Evolutionary conservation across 2,329 filamentous ascomycete genomes (phyloP), one percentile per base, ranked within the genome.

Genomic region (Cadophora gregata): DNA sequence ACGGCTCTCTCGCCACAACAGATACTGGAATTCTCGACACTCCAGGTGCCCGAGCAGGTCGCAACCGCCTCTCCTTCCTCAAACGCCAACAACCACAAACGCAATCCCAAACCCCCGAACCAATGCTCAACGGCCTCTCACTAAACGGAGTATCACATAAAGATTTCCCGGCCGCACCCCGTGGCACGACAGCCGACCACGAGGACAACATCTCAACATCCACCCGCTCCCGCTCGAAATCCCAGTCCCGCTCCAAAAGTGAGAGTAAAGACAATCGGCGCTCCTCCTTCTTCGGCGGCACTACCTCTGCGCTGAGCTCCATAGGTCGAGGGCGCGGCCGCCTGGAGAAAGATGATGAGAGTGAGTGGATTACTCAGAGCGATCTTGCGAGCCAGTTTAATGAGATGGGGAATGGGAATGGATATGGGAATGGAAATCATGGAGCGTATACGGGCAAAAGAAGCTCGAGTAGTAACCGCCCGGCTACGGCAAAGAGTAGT

Each of bases 331-430:
- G 65, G 2, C 31, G 63, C 1, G 64, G 62, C 3, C 16, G 38
- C 1, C 5, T 1, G 1, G 33, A 66, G 16, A 69, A 62, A 33
- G 61, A 63, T 3, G 66, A 66, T 21, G 63, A 65, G 16, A 65
- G 42, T 1, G 72, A 72, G 29, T 75, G 73, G 71, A 61, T 74
- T 36, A 75, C 74, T 75, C 66, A 84, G 81, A 76, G 82, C 80
- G 74, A 75, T 63, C 36, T 70, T 5, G 53, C 63, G 19, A 65
- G 61, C n/a, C 48, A 45, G 38, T 58, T 60, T 24, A 42, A 62
- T 9, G 48, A 21, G 19, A 25, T 42, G 16, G 58, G 21, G 4
- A 50, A 48, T 58, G 51, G 29, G 12, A 47, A 42, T 25, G 42
- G 47, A n/a, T n/a, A n/a, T n/a, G 58, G 21, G 4, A 50, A 48